Evolutionary conservation across 352 stramenopile species (phyloP).

Genomic region (Lagenidium sp.): DNA sequence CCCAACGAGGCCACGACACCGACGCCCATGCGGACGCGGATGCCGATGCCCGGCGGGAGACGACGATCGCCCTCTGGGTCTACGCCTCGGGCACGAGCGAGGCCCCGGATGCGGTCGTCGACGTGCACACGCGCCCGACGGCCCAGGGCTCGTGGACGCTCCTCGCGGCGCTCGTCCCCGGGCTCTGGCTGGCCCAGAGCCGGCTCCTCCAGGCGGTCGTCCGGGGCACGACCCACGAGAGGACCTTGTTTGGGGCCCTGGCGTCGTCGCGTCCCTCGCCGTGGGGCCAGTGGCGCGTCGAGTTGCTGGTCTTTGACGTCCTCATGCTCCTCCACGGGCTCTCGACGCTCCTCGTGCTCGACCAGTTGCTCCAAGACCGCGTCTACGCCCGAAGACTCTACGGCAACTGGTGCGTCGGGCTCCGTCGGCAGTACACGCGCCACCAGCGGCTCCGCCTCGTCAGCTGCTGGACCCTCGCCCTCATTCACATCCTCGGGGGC

Average conservation of each 20-base stretch:
- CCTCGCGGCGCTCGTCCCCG: slow-evolving; percentile 20
- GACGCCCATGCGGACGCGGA: not conserved
- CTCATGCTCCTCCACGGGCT: slow-evolving; percentile 30
- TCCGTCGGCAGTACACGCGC: not conserved
- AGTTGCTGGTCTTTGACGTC: slow-evolving; percentile 20
- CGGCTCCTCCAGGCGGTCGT: slow-evolving; percentile 7
- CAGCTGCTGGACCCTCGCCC: not conserved
- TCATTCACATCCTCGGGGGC: too few species aligned
- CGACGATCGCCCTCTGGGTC: slow-evolving; percentile 7
- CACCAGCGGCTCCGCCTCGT: not conserved
- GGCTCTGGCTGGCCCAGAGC: slow-evolving; percentile 20
- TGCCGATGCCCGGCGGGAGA: not conserved
- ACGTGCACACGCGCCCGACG: slow-evolving; percentile 8
- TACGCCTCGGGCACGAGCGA: not conserved
- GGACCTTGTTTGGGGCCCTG: slow-evolving; percentile 7
- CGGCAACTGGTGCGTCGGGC: slow-evolving; percentile 9
- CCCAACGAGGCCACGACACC: not conserved
- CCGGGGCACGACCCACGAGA: slow-evolving; percentile 4
- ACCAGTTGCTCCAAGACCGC: slow-evolving; percentile 32
- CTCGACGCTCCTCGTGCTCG: slow-evolving; percentile 30
- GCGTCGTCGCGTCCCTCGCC: not conserved
- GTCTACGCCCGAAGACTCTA: slow-evolving; percentile 16
- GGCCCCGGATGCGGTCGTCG: not conserved
- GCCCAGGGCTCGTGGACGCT: slow-evolving; percentile 53
- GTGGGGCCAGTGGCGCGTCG: slow-evolving; percentile 24